Base-by-base conservation (phyloP, 257 asterid species). In the Handroanthus guayacan region DNA sequence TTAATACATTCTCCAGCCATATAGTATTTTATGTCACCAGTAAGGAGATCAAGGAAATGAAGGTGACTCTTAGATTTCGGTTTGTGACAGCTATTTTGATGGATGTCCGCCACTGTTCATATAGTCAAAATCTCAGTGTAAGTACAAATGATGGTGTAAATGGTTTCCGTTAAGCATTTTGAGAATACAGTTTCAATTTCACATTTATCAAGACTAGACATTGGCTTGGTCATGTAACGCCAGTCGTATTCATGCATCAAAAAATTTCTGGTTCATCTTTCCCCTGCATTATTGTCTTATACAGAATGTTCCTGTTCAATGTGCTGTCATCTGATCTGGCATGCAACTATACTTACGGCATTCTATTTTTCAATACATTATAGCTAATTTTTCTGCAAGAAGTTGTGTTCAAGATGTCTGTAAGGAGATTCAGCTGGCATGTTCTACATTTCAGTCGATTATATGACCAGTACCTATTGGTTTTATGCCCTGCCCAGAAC, bases 391-490 rank as follows among this genome's bases (percentile, higher is more conserved):
- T 48, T 10, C 62, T 61, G 48, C 63, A 52, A 3, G 76, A 61
- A 50, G 37, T 62, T 52, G 56, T 45, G 44, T 45, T 60, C 38
- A 41, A 67, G 56, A 41, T 79, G 62, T 55, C 62, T 69, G 37
- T 9, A 16, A 11, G 72, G 56, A 57, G 56, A 76, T 72, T 9
- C 41, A 10, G 39, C n/a, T 57, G 43, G 67, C 71, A n/a, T 62
- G 54, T 20, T 56, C 25, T 43, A 51, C 69, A 48, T 65, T 61
- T 39, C 6, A 9, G 18, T 55, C 6, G 70, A 56, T 45, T 43
- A 68, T 20, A 7, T 69, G 55, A 65, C 31, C 0, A 39, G 4
- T 69, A 37, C 18, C 67, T 52, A 50, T 72, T 7, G 20, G 10
- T 52, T 13, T 70, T 34, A 10, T 1, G 69, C 37, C 12, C 56